These are phyloP conservation scores for Macrolepiota dolichaula DNA, from an alignment of 768 basidiomycete genomes.

Conservation along the genomic window DNA sequence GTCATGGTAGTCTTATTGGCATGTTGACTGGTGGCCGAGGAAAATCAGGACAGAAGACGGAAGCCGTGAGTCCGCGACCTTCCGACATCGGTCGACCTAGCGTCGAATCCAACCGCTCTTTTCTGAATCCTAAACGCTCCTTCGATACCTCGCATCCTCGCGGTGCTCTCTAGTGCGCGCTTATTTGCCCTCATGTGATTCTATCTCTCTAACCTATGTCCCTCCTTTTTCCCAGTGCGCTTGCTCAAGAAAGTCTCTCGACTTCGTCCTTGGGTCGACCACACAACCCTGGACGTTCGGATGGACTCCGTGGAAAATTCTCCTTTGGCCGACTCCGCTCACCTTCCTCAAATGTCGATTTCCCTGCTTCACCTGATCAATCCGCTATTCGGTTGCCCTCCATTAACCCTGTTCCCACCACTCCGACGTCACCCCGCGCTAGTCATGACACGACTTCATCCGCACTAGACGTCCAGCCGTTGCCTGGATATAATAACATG, in stretches of 20 bases:
- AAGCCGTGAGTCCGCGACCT: slow-evolving; percentile 41
- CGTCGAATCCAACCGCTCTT: slow-evolving; percentile 57
- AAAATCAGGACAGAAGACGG: slow-evolving; percentile 41
- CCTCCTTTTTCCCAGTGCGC: slow-evolving; percentile 35
- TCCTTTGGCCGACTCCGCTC: slow-evolving; percentile 37
- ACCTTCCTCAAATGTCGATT: slow-evolving; percentile 26
- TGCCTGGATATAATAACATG: slow-evolving; percentile 8
- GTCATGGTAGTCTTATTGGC: slow-evolving; percentile 23
- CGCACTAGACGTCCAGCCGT: slow-evolving; percentile 5
- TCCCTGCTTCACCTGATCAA: slow-evolving; percentile 25
- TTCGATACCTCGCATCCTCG: slow-evolving; percentile 54
- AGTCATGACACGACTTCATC: slow-evolving; percentile 10
- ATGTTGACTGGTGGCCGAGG: slow-evolving; percentile 18
- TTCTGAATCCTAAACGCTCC: slow-evolving; percentile 48
- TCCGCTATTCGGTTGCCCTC: slow-evolving; percentile 27
- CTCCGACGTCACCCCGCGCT: slow-evolving; percentile 16
- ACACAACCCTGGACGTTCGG: slow-evolving; percentile 25
- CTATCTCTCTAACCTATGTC: slow-evolving; percentile 1
- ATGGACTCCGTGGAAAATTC: slow-evolving; percentile 39
- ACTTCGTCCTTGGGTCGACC: slow-evolving; percentile 45
- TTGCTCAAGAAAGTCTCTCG: slow-evolving; percentile 61
- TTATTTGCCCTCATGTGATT: slow-evolving; percentile 9
- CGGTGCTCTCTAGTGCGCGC: slow-evolving; percentile 58
- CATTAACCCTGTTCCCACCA: slow-evolving; percentile 19
- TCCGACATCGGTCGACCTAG: slow-evolving; percentile 52